Evolutionary conservation across 2,329 filamentous ascomycete genomes (phyloP), one percentile per base, ranked within the genome.

Genomic region (Penicillium sp.): DNA sequence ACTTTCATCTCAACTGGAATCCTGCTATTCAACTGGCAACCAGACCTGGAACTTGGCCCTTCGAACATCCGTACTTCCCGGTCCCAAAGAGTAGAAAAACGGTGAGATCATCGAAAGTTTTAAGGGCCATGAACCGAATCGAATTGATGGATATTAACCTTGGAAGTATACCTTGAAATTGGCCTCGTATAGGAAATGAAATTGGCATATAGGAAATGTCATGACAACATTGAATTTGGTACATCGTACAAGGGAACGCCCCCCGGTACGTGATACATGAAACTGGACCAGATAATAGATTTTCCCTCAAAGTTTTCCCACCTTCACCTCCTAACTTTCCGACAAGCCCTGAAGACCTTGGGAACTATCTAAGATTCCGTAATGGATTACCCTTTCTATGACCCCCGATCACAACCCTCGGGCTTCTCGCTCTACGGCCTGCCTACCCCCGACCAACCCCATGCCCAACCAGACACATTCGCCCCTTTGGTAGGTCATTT

Each of bases 311-410:
- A 31, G 43, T 48, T 48, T 48, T 48, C 16, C 34, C 19, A 21
- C 21, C 43, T 33, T 33, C 19, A 38, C 43, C 41, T 36, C 41
- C 49, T 45, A 41, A 46, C 34, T 53, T 36, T 36, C 40, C 41
- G 40, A 43, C 27, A 25, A 23, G 19, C 2, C 21, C 19, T 38
- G 16, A 5, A 48, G 21, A 46, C 46, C 19, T 44, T 51, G 49
- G 29, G 23, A 36, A 25, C 21, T 25, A 16, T 36, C 31, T 25
- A 27, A 33, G 31, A 55, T 43, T 39, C 36, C 45, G 41, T 47
- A 46, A 86, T 86, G 83, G 82, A 86, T 65, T 86, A 84, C 70
- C 76, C 78, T 52, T 84, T 82, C 70, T 85, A 80, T 64, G 65
- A 67, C 47, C 66, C 69, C 19, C 65, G 66, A 43, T 72, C 76